Evolutionary conservation across 2,329 filamentous ascomycete genomes (phyloP).

Genomic region (Botrytis elliptica): DNA sequence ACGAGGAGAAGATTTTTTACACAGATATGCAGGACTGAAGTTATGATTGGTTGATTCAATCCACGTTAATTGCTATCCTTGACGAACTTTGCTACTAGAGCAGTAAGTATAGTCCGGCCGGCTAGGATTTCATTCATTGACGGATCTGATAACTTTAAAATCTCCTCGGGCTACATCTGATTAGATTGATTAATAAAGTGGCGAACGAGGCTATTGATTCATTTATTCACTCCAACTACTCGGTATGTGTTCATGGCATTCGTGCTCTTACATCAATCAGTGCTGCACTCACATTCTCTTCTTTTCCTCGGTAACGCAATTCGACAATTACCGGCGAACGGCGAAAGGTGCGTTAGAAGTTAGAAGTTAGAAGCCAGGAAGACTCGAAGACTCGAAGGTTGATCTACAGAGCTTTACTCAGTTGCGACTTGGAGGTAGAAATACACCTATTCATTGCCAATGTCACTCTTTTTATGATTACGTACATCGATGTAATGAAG

Average conservation of each 20-base stretch:
- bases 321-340: background rate
- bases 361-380: background rate
- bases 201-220: background rate
- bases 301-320: background rate
- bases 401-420: background rate
- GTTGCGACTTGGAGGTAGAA: background rate
- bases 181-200: conserved; percentile 2
- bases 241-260: background rate
- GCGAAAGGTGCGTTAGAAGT: background rate
- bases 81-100: background rate
- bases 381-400: background rate
- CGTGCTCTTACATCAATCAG: background rate
- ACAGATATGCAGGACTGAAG: too few relatives aligned
- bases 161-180: background rate
- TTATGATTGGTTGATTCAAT: background rate
- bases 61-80: background rate
- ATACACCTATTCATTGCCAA: background rate
- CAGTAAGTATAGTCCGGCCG: background rate
- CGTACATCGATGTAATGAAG: background rate
- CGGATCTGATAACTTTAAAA: conserved; percentile 21
- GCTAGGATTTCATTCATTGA: background rate
- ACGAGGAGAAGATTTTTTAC: background rate
- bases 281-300: background rate
- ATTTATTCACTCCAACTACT: background rate
- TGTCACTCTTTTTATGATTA: background rate